These are phyloP conservation scores for Coemansia sp. DNA, from an alignment of 192 early-diverging fungal genomes.

Conservation along the genomic window DNA sequence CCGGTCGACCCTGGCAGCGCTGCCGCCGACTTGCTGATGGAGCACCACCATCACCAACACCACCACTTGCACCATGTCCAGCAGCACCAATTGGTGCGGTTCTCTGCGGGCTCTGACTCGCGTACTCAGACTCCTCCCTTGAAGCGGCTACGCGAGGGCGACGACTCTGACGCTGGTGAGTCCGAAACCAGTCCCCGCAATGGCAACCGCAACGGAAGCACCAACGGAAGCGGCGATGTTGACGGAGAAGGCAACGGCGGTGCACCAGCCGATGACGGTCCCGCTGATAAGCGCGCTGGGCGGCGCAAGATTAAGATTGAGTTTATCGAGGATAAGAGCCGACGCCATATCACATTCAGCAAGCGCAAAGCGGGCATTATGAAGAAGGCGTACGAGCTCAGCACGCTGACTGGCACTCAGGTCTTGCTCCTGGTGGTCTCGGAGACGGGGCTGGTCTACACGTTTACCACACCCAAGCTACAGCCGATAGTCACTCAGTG, in stretches of 20 bases:
- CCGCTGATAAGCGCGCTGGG: constrained; percentile 64
- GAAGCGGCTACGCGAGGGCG: constrained; percentile 55
- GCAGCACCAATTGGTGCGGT: constrained; percentile 28
- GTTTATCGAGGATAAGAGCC: constrained; percentile 89
- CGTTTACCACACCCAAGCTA: constrained; percentile 90
- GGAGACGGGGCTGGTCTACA: constrained; percentile 93
- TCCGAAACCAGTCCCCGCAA: constrained; percentile 56
- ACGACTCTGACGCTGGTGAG: constrained; percentile 66
- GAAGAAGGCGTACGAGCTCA: constrained; percentile 97
- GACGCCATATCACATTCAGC: constrained; percentile 91
- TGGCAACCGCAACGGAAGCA: neutral
- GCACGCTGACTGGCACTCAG: constrained; percentile 92
- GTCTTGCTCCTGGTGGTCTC: constrained; percentile 90
- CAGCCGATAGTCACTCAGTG: constrained; percentile 89
- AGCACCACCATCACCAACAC: constrained; percentile 26
- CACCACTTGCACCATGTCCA: constrained; percentile 4
- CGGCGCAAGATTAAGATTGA: constrained; percentile 96
- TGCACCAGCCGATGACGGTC: neutral
- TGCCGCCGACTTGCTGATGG: constrained; percentile 24
- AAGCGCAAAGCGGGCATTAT: constrained; percentile 97
- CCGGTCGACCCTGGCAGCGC: constrained; percentile 23
- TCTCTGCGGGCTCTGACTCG: constrained; percentile 39
- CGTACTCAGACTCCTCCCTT: constrained; percentile 43
- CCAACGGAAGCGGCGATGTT: neutral
- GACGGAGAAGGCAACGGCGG: neutral